These are phyloP conservation scores for Syzygium syzygioides DNA, from an alignment of 441 rosid genomes.

Conservation along the genomic window DNA sequence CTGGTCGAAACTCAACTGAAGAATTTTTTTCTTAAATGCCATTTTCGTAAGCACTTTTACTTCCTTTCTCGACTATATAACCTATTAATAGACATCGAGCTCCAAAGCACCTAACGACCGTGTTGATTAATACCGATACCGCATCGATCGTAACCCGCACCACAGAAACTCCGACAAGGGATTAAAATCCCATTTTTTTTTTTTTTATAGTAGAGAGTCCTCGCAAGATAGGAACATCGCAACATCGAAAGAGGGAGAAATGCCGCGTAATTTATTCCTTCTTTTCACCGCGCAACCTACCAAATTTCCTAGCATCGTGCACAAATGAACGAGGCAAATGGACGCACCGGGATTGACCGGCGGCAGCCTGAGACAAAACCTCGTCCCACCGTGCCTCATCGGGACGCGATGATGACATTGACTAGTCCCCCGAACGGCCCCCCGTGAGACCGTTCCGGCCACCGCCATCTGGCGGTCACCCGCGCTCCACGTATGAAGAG, in stretches of 20 bases:
- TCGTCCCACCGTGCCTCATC: not conserved
- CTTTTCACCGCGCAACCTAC: not conserved
- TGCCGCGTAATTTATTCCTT: not conserved
- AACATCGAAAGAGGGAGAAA: not conserved
- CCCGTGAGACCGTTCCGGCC: not conserved
- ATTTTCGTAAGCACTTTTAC: fast-evolving
- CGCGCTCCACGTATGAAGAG: not conserved
- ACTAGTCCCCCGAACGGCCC: not conserved
- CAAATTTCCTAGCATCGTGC: not conserved
- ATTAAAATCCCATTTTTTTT: not conserved
- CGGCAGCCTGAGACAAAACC: not conserved
- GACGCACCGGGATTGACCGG: not conserved
- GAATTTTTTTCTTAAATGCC: not conserved
- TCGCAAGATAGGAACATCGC: too few relatives aligned
- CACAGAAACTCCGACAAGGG: not conserved
- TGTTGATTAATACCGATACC: not conserved
- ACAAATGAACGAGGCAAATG: not conserved
- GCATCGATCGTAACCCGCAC: not conserved
- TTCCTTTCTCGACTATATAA: not conserved
- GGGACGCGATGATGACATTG: not conserved
- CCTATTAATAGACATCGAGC: not conserved
- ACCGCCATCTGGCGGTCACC: not conserved
- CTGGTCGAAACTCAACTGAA: not conserved
- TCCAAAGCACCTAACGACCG: not conserved
- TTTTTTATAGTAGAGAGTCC: not conserved